Conservation (phyloP, 306 rosid genomes). For the Begonia masoniana region DNA sequence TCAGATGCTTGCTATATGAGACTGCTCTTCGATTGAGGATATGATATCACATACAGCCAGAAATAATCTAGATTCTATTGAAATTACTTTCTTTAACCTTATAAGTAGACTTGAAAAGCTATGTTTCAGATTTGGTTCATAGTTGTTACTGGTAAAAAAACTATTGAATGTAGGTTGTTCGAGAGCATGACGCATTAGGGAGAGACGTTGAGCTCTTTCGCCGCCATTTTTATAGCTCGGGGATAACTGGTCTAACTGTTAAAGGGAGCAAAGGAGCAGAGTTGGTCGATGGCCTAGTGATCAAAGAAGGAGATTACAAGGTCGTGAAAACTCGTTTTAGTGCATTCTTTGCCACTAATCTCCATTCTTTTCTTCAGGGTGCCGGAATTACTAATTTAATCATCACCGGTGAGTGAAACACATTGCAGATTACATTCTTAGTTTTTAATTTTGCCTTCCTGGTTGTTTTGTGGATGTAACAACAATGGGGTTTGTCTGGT, state of each 20-base stretch:
- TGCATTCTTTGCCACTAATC: constrained; percentile 78
- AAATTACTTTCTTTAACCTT: too few relatives aligned
- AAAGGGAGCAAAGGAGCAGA: constrained; percentile 67
- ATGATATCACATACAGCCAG: too few relatives aligned
- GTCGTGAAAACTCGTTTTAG: constrained; percentile 82
- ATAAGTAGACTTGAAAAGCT: too few relatives aligned
- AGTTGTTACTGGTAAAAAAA: background rate
- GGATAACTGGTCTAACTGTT: constrained; percentile 36
- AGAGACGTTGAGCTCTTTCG: constrained; percentile 88
- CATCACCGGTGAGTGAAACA: constrained; percentile 38
- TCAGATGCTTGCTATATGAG: too few relatives aligned
- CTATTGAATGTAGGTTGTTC: constrained; percentile 40
- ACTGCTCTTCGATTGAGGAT: too few relatives aligned
- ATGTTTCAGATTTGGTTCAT: background rate
- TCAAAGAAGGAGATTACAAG: constrained; percentile 73
- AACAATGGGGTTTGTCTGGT: background rate
- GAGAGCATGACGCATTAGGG: constrained; percentile 76
- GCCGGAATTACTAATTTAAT: constrained; percentile 49
- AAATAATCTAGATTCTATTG: too few relatives aligned
- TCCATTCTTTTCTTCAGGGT: constrained; percentile 59
- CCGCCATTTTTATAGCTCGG: constrained; percentile 39
- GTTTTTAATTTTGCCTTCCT: background rate
- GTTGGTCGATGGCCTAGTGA: constrained; percentile 59
- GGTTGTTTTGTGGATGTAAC: background rate
- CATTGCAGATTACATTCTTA: too few relatives aligned